phyloP scores from a whole-genome alignment of 257 asterid species.

The Gentiana straminea region DNA sequence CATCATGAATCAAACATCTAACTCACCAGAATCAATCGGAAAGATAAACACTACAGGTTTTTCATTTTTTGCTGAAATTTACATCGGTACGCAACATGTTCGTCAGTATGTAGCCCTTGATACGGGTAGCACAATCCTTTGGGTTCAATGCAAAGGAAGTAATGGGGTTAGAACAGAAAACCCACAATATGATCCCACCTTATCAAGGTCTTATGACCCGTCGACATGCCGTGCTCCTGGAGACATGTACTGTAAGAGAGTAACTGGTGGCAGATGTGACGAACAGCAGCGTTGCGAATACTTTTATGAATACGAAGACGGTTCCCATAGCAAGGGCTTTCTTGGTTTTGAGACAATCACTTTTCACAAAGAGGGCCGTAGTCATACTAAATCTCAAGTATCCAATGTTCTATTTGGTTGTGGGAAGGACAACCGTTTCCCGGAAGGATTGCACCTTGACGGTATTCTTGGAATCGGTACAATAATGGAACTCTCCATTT shows the following conservation, averaged over 20 bases:
- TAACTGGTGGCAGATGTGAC: background rate
- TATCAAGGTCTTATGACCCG: constrained; percentile 2
- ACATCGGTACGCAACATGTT: background rate
- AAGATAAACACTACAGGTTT: no score
- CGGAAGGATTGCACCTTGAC: no score
- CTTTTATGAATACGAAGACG: background rate
- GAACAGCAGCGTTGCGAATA: background rate
- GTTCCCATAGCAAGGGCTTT: background rate
- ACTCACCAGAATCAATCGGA: no score
- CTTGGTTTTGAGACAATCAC: background rate
- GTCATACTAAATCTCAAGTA: background rate
- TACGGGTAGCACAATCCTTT: background rate
- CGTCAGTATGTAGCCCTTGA: background rate
- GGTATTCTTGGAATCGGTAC: background rate
- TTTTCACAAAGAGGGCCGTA: background rate
- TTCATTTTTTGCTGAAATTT: background rate
- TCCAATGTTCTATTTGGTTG: background rate
- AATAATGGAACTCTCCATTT: background rate
- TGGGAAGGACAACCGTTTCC: background rate
- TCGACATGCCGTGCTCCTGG: background rate
- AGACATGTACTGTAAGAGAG: background rate
- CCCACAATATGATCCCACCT: constrained; percentile 7
- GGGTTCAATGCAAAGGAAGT: background rate
- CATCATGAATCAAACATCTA: no score
- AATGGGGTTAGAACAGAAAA: background rate